phyloP scores from a whole-genome alignment of 2,329 filamentous ascomycete species.

The Leptodontidium sp. region DNA sequence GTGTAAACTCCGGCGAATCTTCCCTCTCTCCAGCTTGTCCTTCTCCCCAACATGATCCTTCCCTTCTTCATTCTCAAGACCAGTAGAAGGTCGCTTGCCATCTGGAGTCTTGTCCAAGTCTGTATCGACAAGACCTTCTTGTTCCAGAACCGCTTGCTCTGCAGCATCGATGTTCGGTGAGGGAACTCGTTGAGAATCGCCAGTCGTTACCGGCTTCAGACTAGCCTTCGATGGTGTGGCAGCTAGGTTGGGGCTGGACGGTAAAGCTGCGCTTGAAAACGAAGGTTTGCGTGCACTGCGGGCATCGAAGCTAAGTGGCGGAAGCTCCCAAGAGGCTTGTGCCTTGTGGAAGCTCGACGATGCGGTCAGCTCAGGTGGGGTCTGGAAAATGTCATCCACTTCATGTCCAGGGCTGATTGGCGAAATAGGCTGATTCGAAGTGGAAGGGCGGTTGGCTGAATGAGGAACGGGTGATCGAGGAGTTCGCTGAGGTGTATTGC shows the following conservation, averaged over 20 bases:
- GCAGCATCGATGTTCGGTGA: constrained; percentile 60
- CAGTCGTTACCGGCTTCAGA: constrained; percentile 45
- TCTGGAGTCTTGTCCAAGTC: constrained; percentile 50
- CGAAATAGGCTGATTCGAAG: constrained; percentile 45
- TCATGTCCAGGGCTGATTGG: constrained; percentile 50
- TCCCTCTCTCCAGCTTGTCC: constrained; percentile 50
- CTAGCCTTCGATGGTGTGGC: constrained; percentile 48
- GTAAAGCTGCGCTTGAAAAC: constrained; percentile 52
- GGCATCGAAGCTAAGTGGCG: constrained; percentile 49
- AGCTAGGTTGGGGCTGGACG: constrained; percentile 42
- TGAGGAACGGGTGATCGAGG: constrained; percentile 49
- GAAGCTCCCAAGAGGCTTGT: constrained; percentile 55
- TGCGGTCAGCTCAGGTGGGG: constrained; percentile 55
- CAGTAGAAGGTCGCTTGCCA: constrained; percentile 47
- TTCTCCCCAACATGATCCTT: constrained; percentile 43
- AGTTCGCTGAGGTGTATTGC: constrained; percentile 48
- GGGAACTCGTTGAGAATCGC: constrained; percentile 44
- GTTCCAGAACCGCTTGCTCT: constrained; percentile 72
- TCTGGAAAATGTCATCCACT: constrained; percentile 57
- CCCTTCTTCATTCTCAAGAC: constrained; percentile 47
- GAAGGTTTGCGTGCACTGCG: constrained; percentile 52
- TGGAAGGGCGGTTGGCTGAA: constrained; percentile 47
- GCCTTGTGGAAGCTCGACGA: constrained; percentile 50
- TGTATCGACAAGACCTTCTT: constrained; percentile 69
- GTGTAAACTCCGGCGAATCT: constrained; percentile 84